These are phyloP conservation scores for Salvia hispanica DNA, from an alignment of 257 asterid species.

Conservation along the genomic window DNA sequence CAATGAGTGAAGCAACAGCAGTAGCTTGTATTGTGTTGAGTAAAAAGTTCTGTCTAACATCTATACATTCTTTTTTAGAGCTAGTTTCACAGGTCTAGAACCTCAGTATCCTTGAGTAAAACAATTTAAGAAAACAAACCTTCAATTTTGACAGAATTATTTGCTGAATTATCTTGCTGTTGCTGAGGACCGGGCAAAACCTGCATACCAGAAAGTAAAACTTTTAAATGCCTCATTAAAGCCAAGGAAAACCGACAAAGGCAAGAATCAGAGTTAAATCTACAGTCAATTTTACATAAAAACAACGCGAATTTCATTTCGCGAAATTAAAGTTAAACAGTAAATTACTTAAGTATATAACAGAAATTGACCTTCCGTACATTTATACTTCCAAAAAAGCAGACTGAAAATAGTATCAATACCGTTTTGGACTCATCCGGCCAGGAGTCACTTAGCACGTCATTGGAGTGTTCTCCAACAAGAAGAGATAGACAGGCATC, in stretches of 20 bases:
- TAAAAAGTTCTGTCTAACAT: background rate
- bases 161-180: constrained; percentile 39
- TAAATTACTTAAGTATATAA: background rate
- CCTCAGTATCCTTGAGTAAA: background rate
- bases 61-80: background rate
- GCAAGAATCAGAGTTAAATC: background rate
- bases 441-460: constrained; percentile 36
- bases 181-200: constrained; percentile 38
- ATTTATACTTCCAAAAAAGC: constrained; percentile 1
- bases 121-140: constrained; percentile 38
- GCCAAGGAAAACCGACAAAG: background rate
- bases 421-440: constrained; percentile 57
- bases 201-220: constrained; percentile 48
- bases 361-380: background rate
- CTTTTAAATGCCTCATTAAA: background rate
- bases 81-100: constrained; percentile 14
- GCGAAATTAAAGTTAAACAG: background rate
- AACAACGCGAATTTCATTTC: background rate
- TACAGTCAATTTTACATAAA: background rate
- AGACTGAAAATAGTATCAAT: constrained; percentile 21
- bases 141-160: constrained; percentile 45
- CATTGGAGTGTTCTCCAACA: constrained; percentile 49
- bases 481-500: constrained; percentile 38
- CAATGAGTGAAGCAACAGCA: background rate
- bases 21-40: background rate